Conservation (phyloP, 225 moss, liverwort and hornwort species). For the Physcomitrium patens region DNA sequence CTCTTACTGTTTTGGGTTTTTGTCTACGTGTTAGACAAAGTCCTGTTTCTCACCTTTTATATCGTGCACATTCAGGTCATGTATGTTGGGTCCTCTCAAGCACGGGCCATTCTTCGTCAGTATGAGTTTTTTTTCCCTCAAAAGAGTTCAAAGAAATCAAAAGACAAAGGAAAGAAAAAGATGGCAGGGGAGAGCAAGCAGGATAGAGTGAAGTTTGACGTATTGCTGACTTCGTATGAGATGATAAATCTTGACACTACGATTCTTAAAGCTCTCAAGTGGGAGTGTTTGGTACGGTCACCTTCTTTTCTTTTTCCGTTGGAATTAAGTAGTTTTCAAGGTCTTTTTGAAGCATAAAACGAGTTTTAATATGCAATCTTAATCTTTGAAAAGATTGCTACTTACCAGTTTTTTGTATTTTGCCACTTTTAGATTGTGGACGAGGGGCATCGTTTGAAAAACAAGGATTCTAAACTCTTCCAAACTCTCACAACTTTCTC, state of each 20-base stretch:
- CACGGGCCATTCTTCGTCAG: conserved; percentile 65
- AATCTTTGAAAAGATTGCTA: not conserved
- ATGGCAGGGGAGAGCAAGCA: conserved; percentile 70
- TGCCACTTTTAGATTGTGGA: conserved; percentile 61
- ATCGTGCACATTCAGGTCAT: conserved; percentile 48
- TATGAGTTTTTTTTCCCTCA: conserved; percentile 81
- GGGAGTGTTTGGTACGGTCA: conserved; percentile 77
- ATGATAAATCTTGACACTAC: conserved; percentile 74
- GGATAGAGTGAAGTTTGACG: conserved; percentile 82
- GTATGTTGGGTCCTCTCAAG: conserved; percentile 81
- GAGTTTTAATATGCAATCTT: too few species aligned
- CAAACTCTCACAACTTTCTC: conserved; percentile 65
- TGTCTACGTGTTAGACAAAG: not conserved
- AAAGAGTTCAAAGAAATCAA: conserved; percentile 59
- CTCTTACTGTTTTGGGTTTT: not conserved
- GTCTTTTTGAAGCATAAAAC: not conserved
- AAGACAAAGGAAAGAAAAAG: conserved; percentile 68
- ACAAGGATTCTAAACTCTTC: conserved; percentile 78
- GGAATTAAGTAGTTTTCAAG: not conserved
- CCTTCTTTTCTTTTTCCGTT: not conserved
- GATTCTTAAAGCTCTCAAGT: conserved; percentile 69
- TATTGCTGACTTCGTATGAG: conserved; percentile 83
- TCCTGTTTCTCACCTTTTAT: conserved; percentile 7
- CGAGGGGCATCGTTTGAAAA: conserved; percentile 79
- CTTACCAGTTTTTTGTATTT: conserved; percentile 11